These are phyloP conservation scores for Rhododendron henanense DNA, from an alignment of 148 eudicot genomes.

Conservation along the genomic window DNA sequence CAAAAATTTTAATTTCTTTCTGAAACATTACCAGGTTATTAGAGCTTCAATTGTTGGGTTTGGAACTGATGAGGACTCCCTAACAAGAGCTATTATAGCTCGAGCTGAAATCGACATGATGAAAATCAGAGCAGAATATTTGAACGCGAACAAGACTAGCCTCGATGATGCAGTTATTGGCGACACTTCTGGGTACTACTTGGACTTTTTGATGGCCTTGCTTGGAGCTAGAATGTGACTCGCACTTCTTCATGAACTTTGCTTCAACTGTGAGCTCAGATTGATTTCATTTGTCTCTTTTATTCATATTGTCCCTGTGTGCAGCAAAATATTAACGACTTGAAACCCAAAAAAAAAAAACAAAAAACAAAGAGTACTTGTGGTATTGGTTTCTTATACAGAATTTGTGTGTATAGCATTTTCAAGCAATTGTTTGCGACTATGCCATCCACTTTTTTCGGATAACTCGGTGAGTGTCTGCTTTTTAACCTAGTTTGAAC, in stretches of 20 bases:
- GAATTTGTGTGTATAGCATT: not conserved
- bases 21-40: constrained; percentile 38
- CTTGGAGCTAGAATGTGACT: constrained; percentile 37
- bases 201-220: constrained; percentile 54
- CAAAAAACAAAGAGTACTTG: not conserved
- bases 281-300: not conserved
- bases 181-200: constrained; percentile 67
- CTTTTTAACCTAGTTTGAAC: not conserved
- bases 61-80: constrained; percentile 76
- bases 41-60: constrained; percentile 47
- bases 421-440: not conserved
- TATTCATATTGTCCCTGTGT: not conserved
- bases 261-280: not conserved
- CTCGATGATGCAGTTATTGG: constrained; percentile 58
- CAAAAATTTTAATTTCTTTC: not conserved
- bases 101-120: constrained; percentile 74
- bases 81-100: constrained; percentile 59
- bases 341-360: not conserved
- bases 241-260: not conserved
- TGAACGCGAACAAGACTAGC: constrained; percentile 31
- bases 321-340: constrained; percentile 1
- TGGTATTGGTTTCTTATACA: not conserved
- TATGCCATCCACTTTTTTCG: not conserved
- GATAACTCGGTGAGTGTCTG: not conserved
- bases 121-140: constrained; percentile 45